These are phyloP conservation scores for Sungouiozyma ichnusensis DNA, from an alignment of 805 yeast species.

Conservation along the genomic window DNA sequence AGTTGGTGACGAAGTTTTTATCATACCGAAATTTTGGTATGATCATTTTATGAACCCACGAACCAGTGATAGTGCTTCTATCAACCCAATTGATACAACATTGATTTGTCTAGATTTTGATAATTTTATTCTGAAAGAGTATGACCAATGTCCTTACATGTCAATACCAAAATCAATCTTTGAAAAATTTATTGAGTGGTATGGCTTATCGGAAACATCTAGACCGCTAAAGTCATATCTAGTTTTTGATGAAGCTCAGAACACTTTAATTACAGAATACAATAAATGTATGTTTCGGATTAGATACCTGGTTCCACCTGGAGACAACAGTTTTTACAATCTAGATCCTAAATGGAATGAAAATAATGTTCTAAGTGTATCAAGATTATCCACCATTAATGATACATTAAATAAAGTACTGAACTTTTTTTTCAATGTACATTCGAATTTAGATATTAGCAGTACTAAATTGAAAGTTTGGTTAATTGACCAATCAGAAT, in stretches of 20 bases:
- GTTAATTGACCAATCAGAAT: constrained; percentile 13
- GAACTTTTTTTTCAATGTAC: constrained; percentile 15
- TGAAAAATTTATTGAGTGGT: constrained; percentile 39
- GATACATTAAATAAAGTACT: constrained; percentile 17
- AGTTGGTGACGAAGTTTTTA: constrained; percentile 41
- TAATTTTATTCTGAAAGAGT: constrained; percentile 30
- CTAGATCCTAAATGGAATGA: constrained; percentile 9
- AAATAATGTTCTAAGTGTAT: constrained; percentile 25
- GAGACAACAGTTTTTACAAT: constrained; percentile 3
- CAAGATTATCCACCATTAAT: constrained; percentile 26
- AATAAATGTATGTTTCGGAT: constrained; percentile 30
- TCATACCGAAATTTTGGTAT: constrained; percentile 40
- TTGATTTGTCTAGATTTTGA: constrained; percentile 38
- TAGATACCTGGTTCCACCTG: constrained; percentile 25
- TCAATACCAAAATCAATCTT: constrained; percentile 38
- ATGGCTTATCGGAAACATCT: constrained; percentile 37
- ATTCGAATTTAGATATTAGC: constrained; percentile 10
- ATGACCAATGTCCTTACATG: constrained; percentile 21
- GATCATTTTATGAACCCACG: constrained; percentile 30
- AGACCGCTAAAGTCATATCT: constrained; percentile 31
- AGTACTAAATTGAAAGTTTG: constrained; percentile 16
- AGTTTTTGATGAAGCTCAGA: constrained; percentile 19
- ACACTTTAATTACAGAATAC: constrained; percentile 27
- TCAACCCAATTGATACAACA: constrained; percentile 41
- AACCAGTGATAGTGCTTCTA: constrained; percentile 16